Evolutionary conservation across 176 grass and related monocot species (phyloP).

Genomic region (Cocos nucifera): DNA sequence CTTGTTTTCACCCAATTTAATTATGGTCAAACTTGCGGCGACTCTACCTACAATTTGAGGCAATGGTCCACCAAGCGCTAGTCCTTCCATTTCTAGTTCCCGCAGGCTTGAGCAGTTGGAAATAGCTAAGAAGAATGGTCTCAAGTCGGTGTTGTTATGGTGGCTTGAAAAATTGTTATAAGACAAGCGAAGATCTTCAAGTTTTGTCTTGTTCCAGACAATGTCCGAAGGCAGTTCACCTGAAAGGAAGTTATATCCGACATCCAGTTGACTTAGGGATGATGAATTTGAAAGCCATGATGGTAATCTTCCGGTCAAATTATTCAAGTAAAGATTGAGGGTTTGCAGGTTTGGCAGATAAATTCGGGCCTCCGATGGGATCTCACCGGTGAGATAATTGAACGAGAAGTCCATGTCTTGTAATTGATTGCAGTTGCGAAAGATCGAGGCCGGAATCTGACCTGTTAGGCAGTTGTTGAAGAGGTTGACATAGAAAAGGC

Average conservation of each 20-base stretch:
- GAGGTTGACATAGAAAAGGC: background rate
- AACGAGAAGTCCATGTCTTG: slow-evolving; percentile 22
- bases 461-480: slow-evolving; percentile 14
- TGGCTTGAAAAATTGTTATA: slow-evolving; percentile 40
- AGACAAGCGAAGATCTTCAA: slow-evolving; percentile 45
- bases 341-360: background rate
- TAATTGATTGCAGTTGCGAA: slow-evolving; percentile 37
- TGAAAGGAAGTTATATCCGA: slow-evolving; percentile 46
- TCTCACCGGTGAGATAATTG: slow-evolving; percentile 42
- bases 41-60: slow-evolving; percentile 24
- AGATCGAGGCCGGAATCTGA: slow-evolving; percentile 35
- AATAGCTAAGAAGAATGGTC: slow-evolving; percentile 57
- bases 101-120: slow-evolving; percentile 35
- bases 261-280: slow-evolving; percentile 3
- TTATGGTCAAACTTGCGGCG: slow-evolving; percentile 11
- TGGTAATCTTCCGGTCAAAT: slow-evolving; percentile 41
- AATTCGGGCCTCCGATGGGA: slow-evolving; percentile 20
- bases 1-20: slow-evolving; percentile 50
- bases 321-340: slow-evolving; percentile 54
- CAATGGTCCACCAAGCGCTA: slow-evolving; percentile 42
- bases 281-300: slow-evolving; percentile 64
- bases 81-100: slow-evolving; percentile 38
- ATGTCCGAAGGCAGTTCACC: slow-evolving; percentile 43
- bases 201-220: slow-evolving; percentile 1
- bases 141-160: slow-evolving; percentile 51